Conservation (phyloP, 345 rosid genomes). For the Eucalyptus curtisii region DNA sequence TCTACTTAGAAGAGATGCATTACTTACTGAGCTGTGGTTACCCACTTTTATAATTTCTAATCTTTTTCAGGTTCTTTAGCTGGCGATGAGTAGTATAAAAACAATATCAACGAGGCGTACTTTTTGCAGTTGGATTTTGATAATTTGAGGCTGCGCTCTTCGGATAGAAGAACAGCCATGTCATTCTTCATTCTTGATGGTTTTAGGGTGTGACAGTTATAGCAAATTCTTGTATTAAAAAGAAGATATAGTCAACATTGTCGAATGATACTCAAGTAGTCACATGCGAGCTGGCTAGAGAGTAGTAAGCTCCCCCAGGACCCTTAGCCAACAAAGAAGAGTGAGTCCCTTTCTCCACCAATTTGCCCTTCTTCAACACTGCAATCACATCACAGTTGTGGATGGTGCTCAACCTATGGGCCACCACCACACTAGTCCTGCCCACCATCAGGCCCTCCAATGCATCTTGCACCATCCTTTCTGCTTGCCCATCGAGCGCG, state of each 20-base stretch:
- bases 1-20: too few relatives aligned
- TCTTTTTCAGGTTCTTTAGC: too few relatives aligned
- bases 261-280: background rate
- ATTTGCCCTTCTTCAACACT: constrained; percentile 14
- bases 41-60: too few relatives aligned
- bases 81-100: too few relatives aligned
- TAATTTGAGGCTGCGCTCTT: too few relatives aligned
- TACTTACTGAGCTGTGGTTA: too few relatives aligned
- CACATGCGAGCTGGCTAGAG: background rate
- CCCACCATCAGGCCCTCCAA: constrained; percentile 20
- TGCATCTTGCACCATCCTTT: constrained; percentile 19
- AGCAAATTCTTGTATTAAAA: background rate
- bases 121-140: too few relatives aligned
- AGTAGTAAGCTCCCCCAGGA: constrained; percentile 8
- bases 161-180: too few relatives aligned
- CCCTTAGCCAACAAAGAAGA: constrained; percentile 7
- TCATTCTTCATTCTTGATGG: too few relatives aligned
- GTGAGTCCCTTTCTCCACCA: constrained; percentile 15
- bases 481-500: constrained; percentile 14
- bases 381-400: constrained; percentile 9
- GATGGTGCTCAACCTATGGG: constrained; percentile 15
- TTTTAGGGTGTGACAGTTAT: background rate
- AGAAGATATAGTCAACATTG: background rate
- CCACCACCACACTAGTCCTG: constrained; percentile 18
- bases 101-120: too few relatives aligned